A percentile compares a stretch with the other conserved stretches of the same genome.
These are phyloP conservation scores for Penicillium diatomitis DNA, from an alignment of 495 filamentous ascomycete species.

Conservation along the genomic window DNA sequence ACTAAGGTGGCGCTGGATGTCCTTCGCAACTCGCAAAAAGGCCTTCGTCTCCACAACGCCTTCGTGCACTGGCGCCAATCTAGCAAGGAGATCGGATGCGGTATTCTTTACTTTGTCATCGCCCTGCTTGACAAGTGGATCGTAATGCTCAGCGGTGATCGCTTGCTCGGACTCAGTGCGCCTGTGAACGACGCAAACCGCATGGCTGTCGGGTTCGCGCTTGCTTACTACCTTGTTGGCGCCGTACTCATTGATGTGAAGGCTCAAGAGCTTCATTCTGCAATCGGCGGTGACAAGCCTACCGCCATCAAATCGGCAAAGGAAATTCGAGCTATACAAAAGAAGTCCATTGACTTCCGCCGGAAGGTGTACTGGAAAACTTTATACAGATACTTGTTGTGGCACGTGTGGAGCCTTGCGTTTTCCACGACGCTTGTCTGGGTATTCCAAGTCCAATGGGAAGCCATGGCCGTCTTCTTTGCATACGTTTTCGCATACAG, in stretches of 20 bases:
- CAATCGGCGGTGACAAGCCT: slow-evolving; percentile 33
- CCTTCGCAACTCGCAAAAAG: slow-evolving; percentile 46
- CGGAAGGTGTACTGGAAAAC: slow-evolving; percentile 47
- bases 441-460: slow-evolving; percentile 35
- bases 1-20: slow-evolving; percentile 47
- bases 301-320: slow-evolving; percentile 22
- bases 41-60: slow-evolving; percentile 49
- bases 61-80: slow-evolving; percentile 55
- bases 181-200: slow-evolving; percentile 32
- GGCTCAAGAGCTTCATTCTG: slow-evolving; percentile 42
- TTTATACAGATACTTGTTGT: slow-evolving; percentile 41
- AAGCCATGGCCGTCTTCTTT: slow-evolving; percentile 42
- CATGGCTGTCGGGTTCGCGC: slow-evolving; percentile 46
- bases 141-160: slow-evolving; percentile 39
- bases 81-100: slow-evolving; percentile 48
- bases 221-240: slow-evolving; percentile 51
- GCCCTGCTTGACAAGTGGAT: slow-evolving; percentile 54
- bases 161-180: slow-evolving; percentile 34
- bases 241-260: slow-evolving; percentile 52
- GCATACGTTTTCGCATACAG: slow-evolving; percentile 47
- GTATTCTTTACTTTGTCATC: slow-evolving; percentile 48
- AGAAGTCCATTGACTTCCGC: slow-evolving; percentile 36
- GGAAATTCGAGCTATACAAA: slow-evolving; percentile 35
- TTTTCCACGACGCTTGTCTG: slow-evolving; percentile 43
- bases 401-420: slow-evolving; percentile 50